Conservation (phyloP, 805 yeast species). For the Yamadazyma tumulicola region DNA sequence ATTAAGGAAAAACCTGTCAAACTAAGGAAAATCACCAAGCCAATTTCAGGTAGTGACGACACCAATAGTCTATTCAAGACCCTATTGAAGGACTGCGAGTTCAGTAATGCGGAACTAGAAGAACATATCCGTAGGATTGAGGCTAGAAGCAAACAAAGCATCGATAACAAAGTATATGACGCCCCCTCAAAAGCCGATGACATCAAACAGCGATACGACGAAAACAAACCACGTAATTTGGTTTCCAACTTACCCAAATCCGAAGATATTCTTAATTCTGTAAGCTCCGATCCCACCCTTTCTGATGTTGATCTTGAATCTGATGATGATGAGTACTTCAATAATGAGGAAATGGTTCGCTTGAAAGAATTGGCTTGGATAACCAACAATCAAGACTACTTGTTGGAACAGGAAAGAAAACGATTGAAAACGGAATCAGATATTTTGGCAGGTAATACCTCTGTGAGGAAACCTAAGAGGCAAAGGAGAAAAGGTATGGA, state of each 20-base stretch:
- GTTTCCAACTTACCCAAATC: conserved; percentile 55
- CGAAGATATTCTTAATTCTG: conserved; percentile 44
- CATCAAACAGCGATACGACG: conserved; percentile 16
- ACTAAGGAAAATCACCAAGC: not conserved
- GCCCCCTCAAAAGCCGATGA: conserved; percentile 8
- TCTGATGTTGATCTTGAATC: conserved; percentile 55
- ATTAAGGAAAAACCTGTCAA: not conserved
- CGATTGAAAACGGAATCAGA: conserved; percentile 84
- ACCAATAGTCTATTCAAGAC: conserved; percentile 1
- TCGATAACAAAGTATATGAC: conserved; percentile 5
- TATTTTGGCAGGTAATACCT: conserved; percentile 71
- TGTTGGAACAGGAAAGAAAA: conserved; percentile 81
- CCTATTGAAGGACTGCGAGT: conserved; percentile 28
- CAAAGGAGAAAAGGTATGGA: conserved; percentile 2
- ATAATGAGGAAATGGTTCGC: conserved; percentile 51
- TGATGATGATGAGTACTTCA: conserved; percentile 74
- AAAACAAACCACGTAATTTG: conserved; percentile 45
- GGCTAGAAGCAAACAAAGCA: not conserved
- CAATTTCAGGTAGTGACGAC: not conserved
- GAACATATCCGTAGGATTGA: conserved; percentile 16
- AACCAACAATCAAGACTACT: conserved; percentile 80
- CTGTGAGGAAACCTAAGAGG: conserved; percentile 40
- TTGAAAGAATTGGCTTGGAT: conserved; percentile 83
- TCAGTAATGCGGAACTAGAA: conserved; percentile 22
- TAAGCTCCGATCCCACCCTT: conserved; percentile 59